A percentile compares a stretch with the other conserved stretches of the same genome.
phyloP scores from a whole-genome alignment of 805 yeast genomes.

The Pichia scutulata region DNA sequence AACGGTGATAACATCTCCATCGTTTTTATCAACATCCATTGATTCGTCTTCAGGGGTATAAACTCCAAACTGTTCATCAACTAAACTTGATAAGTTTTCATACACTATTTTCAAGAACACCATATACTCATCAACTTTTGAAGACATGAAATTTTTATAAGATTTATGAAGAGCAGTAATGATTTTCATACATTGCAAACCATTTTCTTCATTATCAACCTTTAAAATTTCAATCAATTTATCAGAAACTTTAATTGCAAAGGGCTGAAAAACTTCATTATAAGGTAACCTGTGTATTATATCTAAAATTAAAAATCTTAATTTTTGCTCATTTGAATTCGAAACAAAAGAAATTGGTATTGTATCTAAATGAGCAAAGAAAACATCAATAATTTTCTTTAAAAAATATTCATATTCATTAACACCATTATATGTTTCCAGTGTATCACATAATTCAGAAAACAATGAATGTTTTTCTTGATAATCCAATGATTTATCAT shows the following conservation, averaged over 20 bases:
- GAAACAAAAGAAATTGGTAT: constrained; percentile 69
- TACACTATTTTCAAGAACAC: constrained; percentile 70
- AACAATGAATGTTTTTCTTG: constrained; percentile 59
- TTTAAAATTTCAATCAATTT: constrained; percentile 52
- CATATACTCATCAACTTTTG: constrained; percentile 71
- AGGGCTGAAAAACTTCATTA: constrained; percentile 73
- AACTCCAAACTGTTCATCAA: constrained; percentile 57
- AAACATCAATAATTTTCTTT: constrained; percentile 59
- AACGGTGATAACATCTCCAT: constrained; percentile 3
- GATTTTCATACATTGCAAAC: constrained; percentile 82
- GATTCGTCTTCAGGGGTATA: background rate
- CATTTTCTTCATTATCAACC: constrained; percentile 91
- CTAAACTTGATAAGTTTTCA: constrained; percentile 68
- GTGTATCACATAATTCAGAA: constrained; percentile 77
- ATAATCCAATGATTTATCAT: constrained; percentile 47
- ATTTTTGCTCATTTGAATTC: constrained; percentile 64
- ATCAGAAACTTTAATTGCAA: constrained; percentile 53
- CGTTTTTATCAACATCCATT: background rate
- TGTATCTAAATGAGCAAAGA: constrained; percentile 51
- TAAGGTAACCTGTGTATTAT: constrained; percentile 73
- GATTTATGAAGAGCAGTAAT: constrained; percentile 80
- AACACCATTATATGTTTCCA: constrained; percentile 75
- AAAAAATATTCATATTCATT: constrained; percentile 77
- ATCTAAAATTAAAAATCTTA: constrained; percentile 71
- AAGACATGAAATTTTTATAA: constrained; percentile 59